Percentiles rank a stretch among this genome's conserved stretches.
Conservation (phyloP, 2,329 filamentous ascomycete genomes). For the Aspergillus oerlinghausenensis region DNA sequence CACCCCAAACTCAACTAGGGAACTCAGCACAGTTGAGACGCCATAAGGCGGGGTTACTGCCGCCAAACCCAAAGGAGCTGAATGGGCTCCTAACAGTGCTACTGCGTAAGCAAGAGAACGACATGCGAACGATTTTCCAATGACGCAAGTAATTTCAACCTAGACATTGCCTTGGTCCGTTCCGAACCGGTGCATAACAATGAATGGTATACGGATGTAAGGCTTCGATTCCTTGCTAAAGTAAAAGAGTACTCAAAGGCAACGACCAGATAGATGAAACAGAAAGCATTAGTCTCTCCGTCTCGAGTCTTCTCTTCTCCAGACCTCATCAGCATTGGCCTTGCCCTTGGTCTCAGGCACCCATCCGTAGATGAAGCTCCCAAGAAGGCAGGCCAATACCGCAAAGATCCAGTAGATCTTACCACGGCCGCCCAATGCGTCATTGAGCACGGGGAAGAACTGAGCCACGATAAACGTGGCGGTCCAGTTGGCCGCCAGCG, state of each 20-base stretch:
- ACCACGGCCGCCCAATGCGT: conserved; percentile 68
- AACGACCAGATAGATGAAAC: neutral
- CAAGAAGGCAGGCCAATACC: conserved; percentile 63
- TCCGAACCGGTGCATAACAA: neutral
- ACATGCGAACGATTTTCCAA: neutral
- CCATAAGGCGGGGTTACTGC: neutral
- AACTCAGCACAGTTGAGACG: neutral
- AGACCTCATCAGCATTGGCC: conserved; percentile 81
- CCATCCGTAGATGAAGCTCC: conserved; percentile 64
- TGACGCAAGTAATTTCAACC: neutral
- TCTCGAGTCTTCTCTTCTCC: conserved; percentile 56
- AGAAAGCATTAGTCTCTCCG: conserved; percentile 26
- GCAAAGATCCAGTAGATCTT: conserved; percentile 93
- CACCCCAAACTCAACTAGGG: neutral
- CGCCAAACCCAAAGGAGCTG: neutral
- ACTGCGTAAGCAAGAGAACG: neutral
- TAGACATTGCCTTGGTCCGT: neutral
- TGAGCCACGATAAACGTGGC: conserved; percentile 90
- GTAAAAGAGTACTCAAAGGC: neutral
- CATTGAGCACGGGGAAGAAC: conserved; percentile 87
- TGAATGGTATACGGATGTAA: neutral
- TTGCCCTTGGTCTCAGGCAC: conserved; percentile 90
- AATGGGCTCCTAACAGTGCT: neutral
- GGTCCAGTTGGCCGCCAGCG: conserved; percentile 79
- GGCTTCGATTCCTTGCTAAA: neutral